Evolutionary conservation across 2,329 filamentous ascomycete genomes (phyloP).

Genomic region (Ceratocystis smalleyi): DNA sequence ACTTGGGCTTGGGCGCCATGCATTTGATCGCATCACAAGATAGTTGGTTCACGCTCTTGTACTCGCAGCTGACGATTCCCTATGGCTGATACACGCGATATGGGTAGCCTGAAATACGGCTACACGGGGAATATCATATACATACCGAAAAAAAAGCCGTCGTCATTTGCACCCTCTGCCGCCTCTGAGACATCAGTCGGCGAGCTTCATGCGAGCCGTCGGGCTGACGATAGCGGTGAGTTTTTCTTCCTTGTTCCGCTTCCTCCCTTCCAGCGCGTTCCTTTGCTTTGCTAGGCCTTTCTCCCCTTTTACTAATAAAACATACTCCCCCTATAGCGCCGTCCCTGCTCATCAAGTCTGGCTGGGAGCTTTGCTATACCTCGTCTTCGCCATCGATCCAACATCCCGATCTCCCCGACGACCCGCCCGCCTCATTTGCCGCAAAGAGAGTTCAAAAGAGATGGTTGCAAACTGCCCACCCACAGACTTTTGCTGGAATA

Average conservation of each 20-base stretch:
- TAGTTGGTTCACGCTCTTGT: conserved; percentile 5
- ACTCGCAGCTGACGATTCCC: conserved; percentile 8
- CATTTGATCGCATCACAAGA: conserved; percentile 5
- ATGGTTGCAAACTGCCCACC: conserved; percentile 38
- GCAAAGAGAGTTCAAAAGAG: conserved; percentile 25
- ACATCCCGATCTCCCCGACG: not conserved
- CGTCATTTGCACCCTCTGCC: too few species aligned
- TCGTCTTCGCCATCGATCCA: conserved; percentile 3
- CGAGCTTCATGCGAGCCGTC: conserved; percentile 6
- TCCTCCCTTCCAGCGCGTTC: not conserved
- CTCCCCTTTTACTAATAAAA: not conserved
- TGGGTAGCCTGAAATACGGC: conserved; percentile 15
- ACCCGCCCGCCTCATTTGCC: not conserved
- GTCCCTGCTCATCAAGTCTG: conserved; percentile 6
- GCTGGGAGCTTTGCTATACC: conserved; percentile 16
- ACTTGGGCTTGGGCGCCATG: conserved; percentile 13
- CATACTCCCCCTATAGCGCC: conserved; percentile 3
- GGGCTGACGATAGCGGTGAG: conserved; percentile 10
- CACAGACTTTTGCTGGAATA: conserved; percentile 33
- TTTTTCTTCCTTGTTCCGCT: not conserved
- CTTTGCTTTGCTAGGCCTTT: not conserved
- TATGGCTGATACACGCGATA: conserved; percentile 14
- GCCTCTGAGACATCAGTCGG: conserved; percentile 4
- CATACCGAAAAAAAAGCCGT: conserved; percentile 1
- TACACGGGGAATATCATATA: conserved; percentile 13